Percentiles rank a stretch among this genome's conserved stretches.
phyloP scores from a whole-genome alignment of 371 early-diverging fungal genomes.

The Haplosporangium sp. region DNA sequence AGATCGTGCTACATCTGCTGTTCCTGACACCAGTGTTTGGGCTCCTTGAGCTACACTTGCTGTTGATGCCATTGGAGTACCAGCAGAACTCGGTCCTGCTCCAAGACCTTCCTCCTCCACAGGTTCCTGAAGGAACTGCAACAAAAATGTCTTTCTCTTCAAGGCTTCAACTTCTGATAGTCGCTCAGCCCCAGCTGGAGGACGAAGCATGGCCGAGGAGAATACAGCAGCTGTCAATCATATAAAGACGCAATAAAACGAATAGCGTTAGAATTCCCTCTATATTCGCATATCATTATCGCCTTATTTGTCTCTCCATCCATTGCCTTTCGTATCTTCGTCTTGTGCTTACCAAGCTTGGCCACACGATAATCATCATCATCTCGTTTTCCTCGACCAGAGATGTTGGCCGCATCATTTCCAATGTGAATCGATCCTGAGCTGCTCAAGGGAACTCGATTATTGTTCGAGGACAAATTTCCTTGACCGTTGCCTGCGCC shows the following conservation, averaged over 20 bases:
- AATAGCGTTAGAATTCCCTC: background rate
- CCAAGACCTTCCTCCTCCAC: constrained; percentile 33
- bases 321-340: too few species aligned
- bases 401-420: constrained; percentile 17
- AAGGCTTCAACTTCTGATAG: constrained; percentile 46
- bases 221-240: constrained; percentile 32
- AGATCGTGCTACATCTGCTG: too few species aligned
- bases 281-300: background rate
- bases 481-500: background rate
- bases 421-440: constrained; percentile 43
- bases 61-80: background rate
- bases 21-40: background rate
- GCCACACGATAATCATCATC: constrained; percentile 49
- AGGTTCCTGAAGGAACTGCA: constrained; percentile 53
- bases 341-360: constrained; percentile 36
- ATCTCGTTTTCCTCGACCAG: constrained; percentile 27
- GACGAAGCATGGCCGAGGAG: constrained; percentile 47
- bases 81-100: background rate
- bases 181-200: constrained; percentile 47
- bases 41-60: background rate
- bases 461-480: background rate
- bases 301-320: background rate
- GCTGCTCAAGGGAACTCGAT: constrained; percentile 15
- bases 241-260: background rate
- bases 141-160: constrained; percentile 41